Base-by-base conservation (phyloP, 768 basidiomycete genomes). In the Boletus fagicola region DNA sequence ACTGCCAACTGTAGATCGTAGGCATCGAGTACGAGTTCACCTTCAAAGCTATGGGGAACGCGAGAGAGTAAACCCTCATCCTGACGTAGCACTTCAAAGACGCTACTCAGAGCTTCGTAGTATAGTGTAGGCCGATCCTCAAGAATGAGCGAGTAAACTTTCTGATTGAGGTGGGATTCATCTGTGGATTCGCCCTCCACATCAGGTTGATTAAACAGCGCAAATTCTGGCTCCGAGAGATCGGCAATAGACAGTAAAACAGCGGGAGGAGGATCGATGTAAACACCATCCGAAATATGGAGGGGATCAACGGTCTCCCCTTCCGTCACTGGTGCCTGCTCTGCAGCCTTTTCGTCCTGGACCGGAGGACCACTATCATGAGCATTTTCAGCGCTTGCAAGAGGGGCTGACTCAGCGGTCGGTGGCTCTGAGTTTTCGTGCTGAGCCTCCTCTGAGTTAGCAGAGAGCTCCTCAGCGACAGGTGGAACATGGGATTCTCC, bases 231-330 rank as follows among this genome's bases (percentile, higher is more conserved):
- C 20, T 74, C 75, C 47, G 75, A 76, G 35, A 81, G 62, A 36
- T 79, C 75, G 31, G 63, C 57, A 24, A 80, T 47, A 10, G 74
- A 74, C 35, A 89, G 67, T 36, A 88, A 73, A 44, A 89, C 85
- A 16, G 86, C 78, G 13, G 88, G 88, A 28, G 88, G 88, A 30
- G 86, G 85, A 58, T 89, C 88, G 51, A 88, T 87, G 68, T 84
- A 88, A 46, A 87, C 83, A 30, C 82, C 88, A 65, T 84, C 83
- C 26, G 80, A 83, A 52, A 83, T 80, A 69, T 83, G 79, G 66
- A 83, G 82, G n/a, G 80, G 80, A 68, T 85, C 78, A 50, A 44
- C 49, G 2, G 44, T 39, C 44, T 62, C 67, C 45, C 52, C 62
- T 49, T 56, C 62, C 26, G 53, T 49, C 49, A 35, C 56, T 26